Evolutionary conservation across 306 rosid genomes (phyloP), one percentile per base, ranked within the genome.

Genomic region (Acmispon strigosus): DNA sequence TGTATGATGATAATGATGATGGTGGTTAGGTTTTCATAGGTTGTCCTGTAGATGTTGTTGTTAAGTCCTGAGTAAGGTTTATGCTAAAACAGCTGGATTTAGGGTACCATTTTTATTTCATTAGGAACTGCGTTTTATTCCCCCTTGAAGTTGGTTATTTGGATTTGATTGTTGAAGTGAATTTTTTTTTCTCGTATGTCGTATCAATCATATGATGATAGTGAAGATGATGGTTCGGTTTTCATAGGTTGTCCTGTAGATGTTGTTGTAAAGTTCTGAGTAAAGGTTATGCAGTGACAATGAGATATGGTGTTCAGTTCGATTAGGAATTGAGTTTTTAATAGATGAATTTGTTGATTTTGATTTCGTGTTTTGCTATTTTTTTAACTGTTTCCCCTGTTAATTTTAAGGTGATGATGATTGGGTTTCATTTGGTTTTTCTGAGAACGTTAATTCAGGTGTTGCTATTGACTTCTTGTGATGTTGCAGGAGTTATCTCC

Each of bases 401-500:
- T 48, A 29, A 48, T 20, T 24, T 24, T 22, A 45, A 27, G 6
- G 10, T 17, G 36, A 27, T 13, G 17, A 17, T 13, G 17, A 32
- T 41, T 7, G 27, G 20, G 12, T 43, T 6, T 48, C 16, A 20
- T 6, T 59, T 59, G 43, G 37, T 29, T 54, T 52, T 44, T 39
- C 3, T 44, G 12, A 60, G 69, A 56, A 24, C 39, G n/a, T 53
- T 83, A 66, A 83, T 60, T 11, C 14, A 37, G 15, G 41, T 8
- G 6, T 61, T 52, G 54, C 16, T 52, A 16, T 59, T 65, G 27
- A 47, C 8, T 62, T n/a, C 37, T 60, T 60, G 8, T 58, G 17
- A 24, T 66, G 75, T 84, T 84, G 65, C 78, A 87, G 89, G 34
- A 0, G 9, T 0, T 52, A 22, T 75, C 54, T 50, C 89, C 92